Conservation (phyloP, 1,284 basidiomycete genomes). For the Phaffia rhodozyma region DNA sequence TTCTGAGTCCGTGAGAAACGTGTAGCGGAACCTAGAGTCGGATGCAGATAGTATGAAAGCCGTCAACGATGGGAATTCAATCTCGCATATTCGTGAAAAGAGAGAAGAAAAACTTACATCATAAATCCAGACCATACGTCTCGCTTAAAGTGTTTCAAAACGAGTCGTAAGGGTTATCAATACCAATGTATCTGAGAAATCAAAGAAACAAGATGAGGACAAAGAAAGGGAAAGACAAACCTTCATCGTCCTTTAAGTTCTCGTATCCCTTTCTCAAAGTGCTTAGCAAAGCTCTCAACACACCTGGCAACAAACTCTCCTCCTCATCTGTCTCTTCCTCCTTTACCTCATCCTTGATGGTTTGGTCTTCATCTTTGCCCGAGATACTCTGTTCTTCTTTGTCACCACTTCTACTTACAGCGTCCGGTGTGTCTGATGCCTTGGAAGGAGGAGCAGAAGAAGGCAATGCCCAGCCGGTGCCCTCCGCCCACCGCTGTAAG, state of each 20-base stretch:
- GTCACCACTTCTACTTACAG: too few relatives aligned
- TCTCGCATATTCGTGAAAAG: neutral
- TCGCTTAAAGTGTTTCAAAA: constrained; percentile 44
- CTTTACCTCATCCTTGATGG: constrained; percentile 46
- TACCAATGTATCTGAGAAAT: constrained; percentile 10
- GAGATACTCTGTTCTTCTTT: constrained; percentile 39
- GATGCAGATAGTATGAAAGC: neutral
- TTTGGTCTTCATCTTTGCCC: constrained; percentile 23
- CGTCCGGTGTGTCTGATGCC: too few relatives aligned
- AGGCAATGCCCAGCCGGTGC: constrained; percentile 42
- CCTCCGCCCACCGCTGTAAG: constrained; percentile 66
- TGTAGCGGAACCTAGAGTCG: constrained; percentile 58
- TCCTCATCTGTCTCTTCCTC: constrained; percentile 30
- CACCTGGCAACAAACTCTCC: constrained; percentile 47
- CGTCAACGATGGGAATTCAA: neutral
- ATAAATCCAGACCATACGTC: constrained; percentile 85
- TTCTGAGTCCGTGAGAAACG: constrained; percentile 68
- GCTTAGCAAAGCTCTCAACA: constrained; percentile 55
- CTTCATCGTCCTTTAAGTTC: constrained; percentile 49
- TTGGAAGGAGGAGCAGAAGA: constrained; percentile 10
- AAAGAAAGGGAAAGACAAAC: constrained; percentile 36
- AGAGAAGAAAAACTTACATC: constrained; percentile 29
- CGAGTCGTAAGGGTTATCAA: constrained; percentile 3
- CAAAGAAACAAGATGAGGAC: neutral
- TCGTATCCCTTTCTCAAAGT: constrained; percentile 55